Evolutionary conservation across 768 basidiomycete species (phyloP).

Genomic region (Rhizopogon vesiculosus): DNA sequence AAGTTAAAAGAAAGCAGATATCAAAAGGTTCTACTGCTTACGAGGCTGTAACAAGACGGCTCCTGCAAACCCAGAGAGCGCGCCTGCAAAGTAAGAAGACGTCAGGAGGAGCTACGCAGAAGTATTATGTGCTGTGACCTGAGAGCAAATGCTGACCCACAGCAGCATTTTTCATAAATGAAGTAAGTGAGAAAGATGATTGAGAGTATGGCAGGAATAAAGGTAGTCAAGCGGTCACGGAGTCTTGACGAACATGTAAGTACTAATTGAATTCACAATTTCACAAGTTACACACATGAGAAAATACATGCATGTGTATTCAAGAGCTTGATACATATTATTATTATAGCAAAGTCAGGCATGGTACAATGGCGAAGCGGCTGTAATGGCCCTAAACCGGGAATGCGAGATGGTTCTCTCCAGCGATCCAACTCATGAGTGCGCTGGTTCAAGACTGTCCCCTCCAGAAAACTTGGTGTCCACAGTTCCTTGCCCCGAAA

Average conservation of each 20-base stretch:
- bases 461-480: slow-evolving; percentile 94
- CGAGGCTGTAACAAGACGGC: slow-evolving; percentile 75
- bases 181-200: neutral
- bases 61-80: slow-evolving; percentile 72
- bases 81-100: slow-evolving; percentile 41
- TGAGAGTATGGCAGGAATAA: neutral
- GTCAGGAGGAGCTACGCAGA: neutral
- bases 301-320: too few relatives aligned
- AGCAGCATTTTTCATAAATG: slow-evolving; percentile 20
- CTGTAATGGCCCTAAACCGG: slow-evolving; percentile 78
- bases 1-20: neutral
- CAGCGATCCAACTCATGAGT: slow-evolving; percentile 60
- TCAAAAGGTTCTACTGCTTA: slow-evolving; percentile 27
- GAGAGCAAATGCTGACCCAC: slow-evolving; percentile 25
- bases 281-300: too few relatives aligned
- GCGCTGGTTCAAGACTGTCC: slow-evolving; percentile 93
- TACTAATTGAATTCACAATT: too few relatives aligned
- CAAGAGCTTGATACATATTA: too few relatives aligned
- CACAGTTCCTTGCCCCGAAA: slow-evolving; percentile 64
- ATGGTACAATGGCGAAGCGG: slow-evolving; percentile 52
- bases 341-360: neutral
- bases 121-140: slow-evolving; percentile 5
- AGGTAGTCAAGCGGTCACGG: too few relatives aligned
- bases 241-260: too few relatives aligned
- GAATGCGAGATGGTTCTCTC: slow-evolving; percentile 67